Evolutionary conservation across 169 alveolate species (phyloP).

Genomic region (Cryptosporidium baileyi): DNA sequence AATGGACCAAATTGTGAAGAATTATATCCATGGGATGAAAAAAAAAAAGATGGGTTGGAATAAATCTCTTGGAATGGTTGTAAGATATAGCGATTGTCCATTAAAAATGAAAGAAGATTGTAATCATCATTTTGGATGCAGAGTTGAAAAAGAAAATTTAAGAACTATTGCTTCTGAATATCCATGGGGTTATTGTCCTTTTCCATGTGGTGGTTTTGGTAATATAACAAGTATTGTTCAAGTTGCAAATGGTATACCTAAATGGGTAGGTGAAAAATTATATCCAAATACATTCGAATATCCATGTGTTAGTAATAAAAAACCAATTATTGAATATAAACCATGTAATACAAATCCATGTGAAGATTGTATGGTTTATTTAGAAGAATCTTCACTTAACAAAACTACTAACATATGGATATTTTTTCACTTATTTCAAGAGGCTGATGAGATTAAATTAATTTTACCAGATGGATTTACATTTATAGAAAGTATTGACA

Average conservation of each 20-base stretch:
- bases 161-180: conserved; percentile 69
- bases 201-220: conserved; percentile 69
- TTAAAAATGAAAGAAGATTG: conserved; percentile 14
- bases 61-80: conserved; percentile 45
- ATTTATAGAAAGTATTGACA: background rate
- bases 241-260: conserved; percentile 65
- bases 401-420: conserved; percentile 52
- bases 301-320: conserved; percentile 65
- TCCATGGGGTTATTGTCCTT: conserved; percentile 70
- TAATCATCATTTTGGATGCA: conserved; percentile 39
- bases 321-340: conserved; percentile 53
- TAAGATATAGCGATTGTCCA: conserved; percentile 44
- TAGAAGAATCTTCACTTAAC: conserved; percentile 32
- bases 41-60: conserved; percentile 54
- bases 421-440: conserved; percentile 59
- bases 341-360: conserved; percentile 68
- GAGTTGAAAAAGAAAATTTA: conserved; percentile 63
- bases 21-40: conserved; percentile 58
- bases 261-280: conserved; percentile 66
- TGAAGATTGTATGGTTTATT: conserved; percentile 63
- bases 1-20: conserved; percentile 51
- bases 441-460: conserved; percentile 50
- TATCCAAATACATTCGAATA: conserved; percentile 55
- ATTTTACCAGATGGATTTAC: conserved; percentile 50
- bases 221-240: conserved; percentile 64